These are phyloP conservation scores for Kazachstania africana DNA, from an alignment of 805 yeast species.

Conservation along the genomic window DNA sequence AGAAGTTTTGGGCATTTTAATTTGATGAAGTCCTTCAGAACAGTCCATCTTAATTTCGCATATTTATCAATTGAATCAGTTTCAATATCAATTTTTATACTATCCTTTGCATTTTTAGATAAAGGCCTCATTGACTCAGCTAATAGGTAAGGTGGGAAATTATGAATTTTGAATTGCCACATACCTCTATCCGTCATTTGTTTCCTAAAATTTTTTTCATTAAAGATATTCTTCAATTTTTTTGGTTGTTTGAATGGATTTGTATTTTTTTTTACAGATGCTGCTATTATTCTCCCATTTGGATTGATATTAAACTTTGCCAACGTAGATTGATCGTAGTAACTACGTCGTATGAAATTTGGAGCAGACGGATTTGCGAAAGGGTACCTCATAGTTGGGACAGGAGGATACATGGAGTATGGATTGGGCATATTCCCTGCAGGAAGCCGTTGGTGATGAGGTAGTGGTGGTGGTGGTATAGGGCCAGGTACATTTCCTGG, in stretches of 20 bases:
- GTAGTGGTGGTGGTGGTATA: background rate
- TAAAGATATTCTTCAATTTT: constrained; percentile 22
- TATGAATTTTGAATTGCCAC: constrained; percentile 22
- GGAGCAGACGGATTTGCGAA: background rate
- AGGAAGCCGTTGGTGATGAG: background rate
- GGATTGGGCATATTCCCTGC: background rate
- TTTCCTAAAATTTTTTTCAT: constrained; percentile 23
- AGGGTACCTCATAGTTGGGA: background rate
- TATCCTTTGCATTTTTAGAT: background rate
- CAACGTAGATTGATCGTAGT: background rate
- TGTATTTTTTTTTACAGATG: constrained; percentile 2
- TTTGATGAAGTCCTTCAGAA: constrained; percentile 29
- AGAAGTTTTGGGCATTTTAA: constrained; percentile 21
- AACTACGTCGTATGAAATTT: too few species aligned
- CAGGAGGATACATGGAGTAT: background rate
- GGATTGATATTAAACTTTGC: background rate
- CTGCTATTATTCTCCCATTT: background rate
- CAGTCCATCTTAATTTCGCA: constrained; percentile 28
- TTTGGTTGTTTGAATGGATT: constrained; percentile 13
- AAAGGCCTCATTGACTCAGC: constrained; percentile 8
- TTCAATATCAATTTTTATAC: constrained; percentile 3
- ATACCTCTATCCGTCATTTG: constrained; percentile 27
- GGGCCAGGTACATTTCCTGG: background rate
- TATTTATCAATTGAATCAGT: constrained; percentile 18
- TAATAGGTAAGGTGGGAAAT: constrained; percentile 25